A percentile compares a stretch with the other conserved stretches of the same genome.
Conservation (phyloP, 257 asterid species). For the Datura wrightii region DNA sequence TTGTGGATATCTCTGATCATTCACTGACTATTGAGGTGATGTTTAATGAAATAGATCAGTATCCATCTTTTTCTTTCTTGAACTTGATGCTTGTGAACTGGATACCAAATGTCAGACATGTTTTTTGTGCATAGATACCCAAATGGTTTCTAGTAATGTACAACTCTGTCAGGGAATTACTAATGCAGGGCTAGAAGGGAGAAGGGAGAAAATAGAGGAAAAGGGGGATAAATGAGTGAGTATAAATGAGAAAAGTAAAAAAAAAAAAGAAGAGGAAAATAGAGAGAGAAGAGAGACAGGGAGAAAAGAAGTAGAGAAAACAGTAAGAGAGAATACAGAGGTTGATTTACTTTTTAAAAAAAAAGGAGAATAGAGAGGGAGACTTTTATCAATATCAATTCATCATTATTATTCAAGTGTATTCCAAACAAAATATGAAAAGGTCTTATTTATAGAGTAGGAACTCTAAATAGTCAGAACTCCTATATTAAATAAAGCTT, state of each 20-base stretch:
- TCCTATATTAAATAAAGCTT: background rate
- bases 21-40: constrained; percentile 93
- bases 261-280: background rate
- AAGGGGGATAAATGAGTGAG: background rate
- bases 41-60: constrained; percentile 18
- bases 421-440: background rate
- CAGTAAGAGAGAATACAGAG: background rate
- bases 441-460: constrained; percentile 3
- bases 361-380: background rate
- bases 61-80: constrained; percentile 26
- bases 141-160: background rate
- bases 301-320: background rate
- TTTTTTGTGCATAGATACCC: background rate
- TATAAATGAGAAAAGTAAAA: background rate
- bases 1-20: constrained; percentile 91
- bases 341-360: background rate
- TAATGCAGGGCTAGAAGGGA: constrained; percentile 22
- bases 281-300: background rate
- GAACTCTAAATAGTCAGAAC: background rate
- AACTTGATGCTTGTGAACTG: constrained; percentile 25
- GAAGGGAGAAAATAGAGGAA: background rate
- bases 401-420: background rate
- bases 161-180: constrained; percentile 3
- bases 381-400: background rate
- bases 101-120: constrained; percentile 19